Conservation (phyloP, 441 rosid genomes). For the Pelargonium myrrhifolium region DNA sequence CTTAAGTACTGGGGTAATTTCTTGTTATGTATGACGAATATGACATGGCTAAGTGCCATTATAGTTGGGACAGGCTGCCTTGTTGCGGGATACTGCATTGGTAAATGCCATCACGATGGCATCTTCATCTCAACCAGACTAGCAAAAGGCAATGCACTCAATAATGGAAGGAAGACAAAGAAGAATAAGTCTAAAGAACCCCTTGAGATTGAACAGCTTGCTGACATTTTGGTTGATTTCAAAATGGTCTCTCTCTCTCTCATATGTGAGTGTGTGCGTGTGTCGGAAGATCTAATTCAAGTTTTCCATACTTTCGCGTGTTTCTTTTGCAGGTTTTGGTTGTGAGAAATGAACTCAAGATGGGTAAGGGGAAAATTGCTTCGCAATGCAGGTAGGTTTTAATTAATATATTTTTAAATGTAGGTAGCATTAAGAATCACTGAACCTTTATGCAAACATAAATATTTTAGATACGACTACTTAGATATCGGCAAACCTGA, state of each 20-base stretch:
- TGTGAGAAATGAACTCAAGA: slow-evolving; percentile 91
- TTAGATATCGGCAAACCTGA: background rate
- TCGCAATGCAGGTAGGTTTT: slow-evolving; percentile 80
- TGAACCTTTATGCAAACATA: too few relatives aligned
- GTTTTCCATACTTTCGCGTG: slow-evolving; percentile 1
- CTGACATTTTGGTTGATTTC: slow-evolving; percentile 75
- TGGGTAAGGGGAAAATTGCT: slow-evolving; percentile 98
- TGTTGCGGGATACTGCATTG: slow-evolving; percentile 75
- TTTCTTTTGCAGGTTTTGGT: slow-evolving; percentile 57
- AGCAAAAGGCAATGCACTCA: slow-evolving; percentile 19
- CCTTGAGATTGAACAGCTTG: slow-evolving; percentile 76
- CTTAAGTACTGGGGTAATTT: background rate
- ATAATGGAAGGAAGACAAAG: slow-evolving; percentile 13
- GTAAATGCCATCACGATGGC: slow-evolving; percentile 38
- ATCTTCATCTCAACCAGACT: slow-evolving; percentile 30
- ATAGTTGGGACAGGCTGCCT: slow-evolving; percentile 75
- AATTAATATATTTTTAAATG: background rate
- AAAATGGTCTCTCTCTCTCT: slow-evolving; percentile 52
- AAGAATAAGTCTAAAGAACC: slow-evolving; percentile 39
- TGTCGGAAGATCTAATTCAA: slow-evolving; percentile 1
- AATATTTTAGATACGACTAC: background rate
- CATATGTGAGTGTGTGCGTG: background rate
- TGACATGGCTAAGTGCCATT: slow-evolving; percentile 69
- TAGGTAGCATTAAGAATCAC: background rate
- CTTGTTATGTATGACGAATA: slow-evolving; percentile 40